Evolutionary conservation across 108 stramenopile species (phyloP), one percentile per base, ranked within the genome.

Genomic region (Epithemia pelagica): DNA sequence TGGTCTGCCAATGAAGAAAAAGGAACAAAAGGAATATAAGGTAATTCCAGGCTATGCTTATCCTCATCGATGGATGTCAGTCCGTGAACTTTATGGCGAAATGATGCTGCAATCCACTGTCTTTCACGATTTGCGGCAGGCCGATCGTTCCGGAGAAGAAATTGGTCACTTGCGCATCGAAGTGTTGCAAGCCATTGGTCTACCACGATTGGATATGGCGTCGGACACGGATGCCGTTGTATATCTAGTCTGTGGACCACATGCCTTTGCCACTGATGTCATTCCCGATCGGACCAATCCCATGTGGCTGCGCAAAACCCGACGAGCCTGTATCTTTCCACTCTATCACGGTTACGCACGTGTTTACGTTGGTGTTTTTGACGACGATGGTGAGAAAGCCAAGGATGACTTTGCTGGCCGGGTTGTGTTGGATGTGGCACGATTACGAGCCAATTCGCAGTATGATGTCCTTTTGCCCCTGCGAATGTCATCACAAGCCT

Each of bases 391-490:
- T 19, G 53, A 71, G 8, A 55, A 65, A 21, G 56, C 69, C 30
- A 74, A 85, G 37, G 87, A 88, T 81, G 84, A 85, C 59, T 85
- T 86, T 71, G 84, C 84, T 22, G 87, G 87, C 0, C 79, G 83
- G 21, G 81, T 89, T 15, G 82, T 78, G 18, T 28, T 89, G 15
- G 81, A 85, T 53, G 28, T 89, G 31, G 63, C 82, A 30, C 70
- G 68, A 23, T 61, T 81, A 31, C 78, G 87, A 22, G 84, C 87
- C 8, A 69, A 62, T 33, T 76, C 79, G 0, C 69, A 69, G n/a
- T 89, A 89, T 64, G 87, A 89, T 64, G 71, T 85, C 25, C 77
- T 65, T n/a, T 54, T 89, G 0, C 87, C 87, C 7, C 53, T 89
- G 46, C 63, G 87, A 54, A 31, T 74, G 27, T 84, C 82, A 32